Conservation (phyloP, 1,284 basidiomycete species). For the Moesziomyces aphidis region DNA sequence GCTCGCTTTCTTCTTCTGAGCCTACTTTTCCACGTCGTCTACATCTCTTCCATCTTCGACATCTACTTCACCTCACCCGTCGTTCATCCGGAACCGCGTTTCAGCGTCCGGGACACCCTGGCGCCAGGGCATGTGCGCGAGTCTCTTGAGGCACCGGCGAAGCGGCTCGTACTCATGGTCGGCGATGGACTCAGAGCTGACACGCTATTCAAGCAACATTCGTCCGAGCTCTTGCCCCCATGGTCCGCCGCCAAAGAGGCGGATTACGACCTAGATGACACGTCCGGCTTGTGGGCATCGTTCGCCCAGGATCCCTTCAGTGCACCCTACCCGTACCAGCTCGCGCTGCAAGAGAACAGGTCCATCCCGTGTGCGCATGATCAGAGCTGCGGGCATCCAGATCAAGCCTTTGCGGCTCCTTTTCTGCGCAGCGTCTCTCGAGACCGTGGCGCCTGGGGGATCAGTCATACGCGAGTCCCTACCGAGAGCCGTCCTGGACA, state of each 20-base stretch:
- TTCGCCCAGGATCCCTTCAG: slow-evolving; percentile 29
- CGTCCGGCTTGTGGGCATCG: slow-evolving; percentile 19
- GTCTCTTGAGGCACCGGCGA: slow-evolving; percentile 71
- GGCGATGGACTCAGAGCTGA: slow-evolving; percentile 82
- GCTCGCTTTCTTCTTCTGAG: slow-evolving; percentile 73
- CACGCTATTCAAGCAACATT: slow-evolving; percentile 74
- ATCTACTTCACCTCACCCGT: slow-evolving; percentile 81
- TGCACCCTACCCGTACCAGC: slow-evolving; percentile 26
- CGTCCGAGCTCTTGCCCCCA: slow-evolving; percentile 13
- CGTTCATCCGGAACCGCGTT: slow-evolving; percentile 60
- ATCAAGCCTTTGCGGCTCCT: slow-evolving; percentile 73
- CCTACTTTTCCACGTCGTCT: slow-evolving; percentile 58
- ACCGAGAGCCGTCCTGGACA: slow-evolving; percentile 88
- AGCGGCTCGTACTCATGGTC: slow-evolving; percentile 82
- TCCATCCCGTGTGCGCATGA: neutral
- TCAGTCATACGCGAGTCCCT: slow-evolving; percentile 87
- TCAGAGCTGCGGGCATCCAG: neutral
- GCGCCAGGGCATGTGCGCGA: neutral
- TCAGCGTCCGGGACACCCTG: slow-evolving; percentile 30
- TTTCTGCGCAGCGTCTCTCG: slow-evolving; percentile 77
- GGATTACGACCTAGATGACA: slow-evolving; percentile 5
- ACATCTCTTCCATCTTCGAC: slow-evolving; percentile 75
- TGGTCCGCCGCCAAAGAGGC: slow-evolving; percentile 40
- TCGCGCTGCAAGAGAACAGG: slow-evolving; percentile 20
- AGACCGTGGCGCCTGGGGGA: slow-evolving; percentile 79